A percentile compares a stretch with the other conserved stretches of the same genome.
Conservation (phyloP, 768 basidiomycete species). For the Rhizopogon roseolus region DNA sequence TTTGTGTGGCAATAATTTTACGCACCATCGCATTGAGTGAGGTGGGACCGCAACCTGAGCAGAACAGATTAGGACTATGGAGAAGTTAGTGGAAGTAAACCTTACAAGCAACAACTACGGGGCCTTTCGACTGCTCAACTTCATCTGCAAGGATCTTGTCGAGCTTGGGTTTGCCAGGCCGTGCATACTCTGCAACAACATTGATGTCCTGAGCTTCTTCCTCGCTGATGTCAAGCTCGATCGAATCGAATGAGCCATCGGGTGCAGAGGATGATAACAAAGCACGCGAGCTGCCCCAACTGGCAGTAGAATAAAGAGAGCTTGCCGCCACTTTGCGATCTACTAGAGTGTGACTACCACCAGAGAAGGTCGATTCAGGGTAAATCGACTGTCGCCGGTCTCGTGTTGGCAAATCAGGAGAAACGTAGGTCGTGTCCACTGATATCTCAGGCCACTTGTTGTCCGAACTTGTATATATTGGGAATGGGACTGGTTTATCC, state of each 20-base stretch:
- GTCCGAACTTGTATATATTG: constrained; percentile 16
- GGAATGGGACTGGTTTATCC: constrained; percentile 15
- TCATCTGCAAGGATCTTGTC: constrained; percentile 62
- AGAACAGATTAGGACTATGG: neutral
- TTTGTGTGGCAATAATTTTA: constrained; percentile 56
- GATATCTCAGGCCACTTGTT: constrained; percentile 8
- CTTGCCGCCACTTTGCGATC: neutral
- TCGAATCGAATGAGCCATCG: neutral
- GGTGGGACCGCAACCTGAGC: constrained; percentile 67
- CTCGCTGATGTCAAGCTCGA: constrained; percentile 45
- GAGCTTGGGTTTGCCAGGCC: constrained; percentile 64
- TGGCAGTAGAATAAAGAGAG: neutral
- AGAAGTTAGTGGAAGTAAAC: constrained; percentile 12
- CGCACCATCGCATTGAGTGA: constrained; percentile 67
- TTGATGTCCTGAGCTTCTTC: constrained; percentile 57
- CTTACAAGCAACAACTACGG: constrained; percentile 68
- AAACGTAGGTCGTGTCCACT: constrained; percentile 6
- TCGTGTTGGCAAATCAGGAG: constrained; percentile 5
- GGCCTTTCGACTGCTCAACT: constrained; percentile 47
- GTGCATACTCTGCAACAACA: constrained; percentile 55
- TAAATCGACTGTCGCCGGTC: neutral
- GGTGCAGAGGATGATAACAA: neutral
- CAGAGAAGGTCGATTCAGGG: constrained; percentile 2
- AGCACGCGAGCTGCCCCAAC: neutral
- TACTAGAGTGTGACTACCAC: constrained; percentile 1